Conservation (phyloP, 352 stramenopile genomes). For the Pythium rishiriense region DNA sequence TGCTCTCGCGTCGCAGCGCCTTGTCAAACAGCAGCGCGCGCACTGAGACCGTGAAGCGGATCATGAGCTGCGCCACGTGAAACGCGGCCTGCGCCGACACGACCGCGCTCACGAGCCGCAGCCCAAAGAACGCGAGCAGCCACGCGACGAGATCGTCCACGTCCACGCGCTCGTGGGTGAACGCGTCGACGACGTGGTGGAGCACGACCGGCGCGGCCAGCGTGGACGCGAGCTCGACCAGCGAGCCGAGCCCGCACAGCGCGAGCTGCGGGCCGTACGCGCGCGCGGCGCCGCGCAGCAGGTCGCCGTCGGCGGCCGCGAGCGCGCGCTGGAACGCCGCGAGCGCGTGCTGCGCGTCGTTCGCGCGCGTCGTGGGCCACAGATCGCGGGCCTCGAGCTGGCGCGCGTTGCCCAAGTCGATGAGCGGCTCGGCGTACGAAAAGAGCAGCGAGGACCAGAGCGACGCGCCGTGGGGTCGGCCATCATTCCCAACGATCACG, state of each 20-base stretch:
- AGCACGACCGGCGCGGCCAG: slow-evolving; percentile 50
- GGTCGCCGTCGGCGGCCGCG: slow-evolving; percentile 22
- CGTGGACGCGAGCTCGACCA: slow-evolving; percentile 34
- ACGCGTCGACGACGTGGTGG: slow-evolving; percentile 43
- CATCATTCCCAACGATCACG: no score
- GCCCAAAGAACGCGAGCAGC: slow-evolving; percentile 46
- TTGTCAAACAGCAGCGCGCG: slow-evolving; percentile 49
- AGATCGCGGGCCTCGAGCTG: slow-evolving; percentile 48
- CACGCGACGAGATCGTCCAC: slow-evolving; percentile 28
- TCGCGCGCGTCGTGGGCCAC: slow-evolving; percentile 38
- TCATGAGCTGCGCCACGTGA: slow-evolving; percentile 29
- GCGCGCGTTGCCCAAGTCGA: slow-evolving; percentile 40
- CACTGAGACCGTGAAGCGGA: slow-evolving; percentile 39
- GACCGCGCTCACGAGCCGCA: slow-evolving; percentile 34
- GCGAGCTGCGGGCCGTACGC: slow-evolving; percentile 35
- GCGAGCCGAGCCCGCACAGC: slow-evolving; percentile 27
- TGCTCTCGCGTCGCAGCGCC: slow-evolving; percentile 29
- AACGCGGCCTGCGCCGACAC: slow-evolving; percentile 29
- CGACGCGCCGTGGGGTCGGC: neutral
- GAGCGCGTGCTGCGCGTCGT: slow-evolving; percentile 28
- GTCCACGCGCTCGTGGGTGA: slow-evolving; percentile 29
- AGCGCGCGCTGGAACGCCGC: slow-evolving; percentile 29
- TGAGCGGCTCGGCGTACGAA: slow-evolving; percentile 40
- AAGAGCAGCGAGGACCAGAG: slow-evolving; percentile 42
- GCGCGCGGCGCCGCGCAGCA: slow-evolving; percentile 28